Base-by-base conservation (phyloP, 306 rosid genomes). In the Bauhinia variegata region DNA sequence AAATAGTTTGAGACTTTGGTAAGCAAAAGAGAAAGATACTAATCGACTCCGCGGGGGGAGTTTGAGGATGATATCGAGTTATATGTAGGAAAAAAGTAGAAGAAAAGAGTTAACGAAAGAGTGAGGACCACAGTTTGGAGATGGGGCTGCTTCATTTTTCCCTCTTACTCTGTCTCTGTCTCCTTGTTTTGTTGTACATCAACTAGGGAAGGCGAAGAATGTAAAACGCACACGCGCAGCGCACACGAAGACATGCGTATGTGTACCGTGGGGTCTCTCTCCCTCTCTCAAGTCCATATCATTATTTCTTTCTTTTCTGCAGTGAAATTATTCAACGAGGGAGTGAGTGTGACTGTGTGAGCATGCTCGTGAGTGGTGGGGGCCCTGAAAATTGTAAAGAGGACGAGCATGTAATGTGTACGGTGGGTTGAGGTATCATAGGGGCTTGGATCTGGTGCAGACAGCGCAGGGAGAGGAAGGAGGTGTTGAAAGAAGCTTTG, bases 81-180 rank as follows among this genome's bases (percentile, higher is more conserved):
- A 44, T 60, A 38, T n/a, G 63, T 10, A 53, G 52, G 31, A 37
- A 41, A 17, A 63, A 28, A 60, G 62, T 5, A 16, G 18, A 5
- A 17, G 11, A 23, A 39, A 46, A 11, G 73, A 69, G 82, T 2
- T 2, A 36, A 3, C 6, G 51, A 33, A 49, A 11, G 49, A 49
- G 60, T 56, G 70, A 75, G 95, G 93, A 82, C 85, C 87, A 77
- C 86, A 75, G 36, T 41, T 58, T 23, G 28, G 28, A 2, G 28
- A 23, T 23, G 28, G 28, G 28, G 41, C 8, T 70, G 64, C 72
- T 70, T 46, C 78, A 68, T 65, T 72, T 74, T 19, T 58, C 50
- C 31, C 11, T 28, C 18, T 10, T 48, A 19, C 7, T 57, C 11
- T 68, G 5, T 48, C 38, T 8, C 19, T 69, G 36, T 15, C 28